Evolutionary conservation across 2,329 filamentous ascomycete genomes (phyloP), one percentile per base, ranked within the genome.

Genomic region (Trichophyton schoenleinii): DNA sequence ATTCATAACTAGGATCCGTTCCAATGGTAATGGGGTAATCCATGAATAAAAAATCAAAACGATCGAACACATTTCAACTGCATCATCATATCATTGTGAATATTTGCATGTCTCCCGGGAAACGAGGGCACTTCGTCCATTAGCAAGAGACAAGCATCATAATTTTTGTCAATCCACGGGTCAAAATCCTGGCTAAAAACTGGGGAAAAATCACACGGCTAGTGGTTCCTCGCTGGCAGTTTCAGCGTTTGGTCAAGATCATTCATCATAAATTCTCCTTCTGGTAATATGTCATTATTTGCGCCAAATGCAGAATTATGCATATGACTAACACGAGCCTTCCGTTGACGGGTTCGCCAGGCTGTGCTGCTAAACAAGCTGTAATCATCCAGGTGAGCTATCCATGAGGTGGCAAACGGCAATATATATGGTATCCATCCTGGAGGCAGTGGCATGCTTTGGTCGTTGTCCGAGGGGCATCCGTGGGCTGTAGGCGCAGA

Each of bases 281-380:
- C 59, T 52, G 60, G 44, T 62, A 46, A 31, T 41, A 38, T 48
- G 18, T 62, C 58, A 64, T 62, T 61, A 60, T 62, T 59, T 59
- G 57, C 44, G 63, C 53, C 60, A 59, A 61, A 62, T 72, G 72
- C 70, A 71, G 67, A 71, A 74, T 74, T 70, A 75, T 72, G 65
- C 73, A 74, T 48, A 68, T 69, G 67, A 69, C 58, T 62, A 42
- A 58, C 44, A 52, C 52, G 18, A 63, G 49, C 58, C 63, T 58
- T 63, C 69, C 65, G 6, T 66, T 69, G 70, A 72, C 71, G 70
- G 71, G 58, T 65, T 71, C 66, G 62, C 62, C 61, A 62, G 61
- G 64, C 57, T 69, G 44, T 55, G 34, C 53, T 61, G 64, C 44
- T 61, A 34, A 52, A 64, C 20, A 65, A 18, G 64, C 64, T 65